A percentile compares a stretch with the other conserved stretches of the same genome.
These are phyloP conservation scores for Chlorociboria aeruginascens DNA, from an alignment of 495 filamentous ascomycete species.

Conservation along the genomic window DNA sequence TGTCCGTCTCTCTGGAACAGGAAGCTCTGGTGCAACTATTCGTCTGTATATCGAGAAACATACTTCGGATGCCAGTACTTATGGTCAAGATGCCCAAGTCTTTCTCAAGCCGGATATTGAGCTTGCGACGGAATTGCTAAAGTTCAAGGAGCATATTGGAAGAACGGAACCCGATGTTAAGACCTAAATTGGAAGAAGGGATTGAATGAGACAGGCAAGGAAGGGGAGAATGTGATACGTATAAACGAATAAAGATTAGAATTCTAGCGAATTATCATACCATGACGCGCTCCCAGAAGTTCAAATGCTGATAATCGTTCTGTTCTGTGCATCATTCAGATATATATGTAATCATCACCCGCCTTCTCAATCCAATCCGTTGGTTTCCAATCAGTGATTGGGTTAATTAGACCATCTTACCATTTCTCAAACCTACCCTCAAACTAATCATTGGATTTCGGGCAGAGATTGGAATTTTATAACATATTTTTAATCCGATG, in stretches of 20 bases:
- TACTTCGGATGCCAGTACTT: slow-evolving; percentile 58
- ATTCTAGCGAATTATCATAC: no score
- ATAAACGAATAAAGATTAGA: not conserved
- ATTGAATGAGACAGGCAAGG: not conserved
- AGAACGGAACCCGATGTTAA: slow-evolving; percentile 89
- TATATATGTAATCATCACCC: no score
- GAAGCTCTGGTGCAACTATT: slow-evolving; percentile 89
- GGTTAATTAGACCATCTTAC: no score
- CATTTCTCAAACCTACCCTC: no score
- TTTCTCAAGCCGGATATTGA: slow-evolving; percentile 84
- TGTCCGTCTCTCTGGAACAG: slow-evolving; percentile 86
- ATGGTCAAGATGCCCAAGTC: slow-evolving; percentile 72
- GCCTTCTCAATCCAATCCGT: no score
- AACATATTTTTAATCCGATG: no score
- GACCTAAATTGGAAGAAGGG: slow-evolving; percentile 43
- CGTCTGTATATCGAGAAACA: slow-evolving; percentile 95
- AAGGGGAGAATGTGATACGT: not conserved
- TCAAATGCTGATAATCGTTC: no score
- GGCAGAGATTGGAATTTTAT: no score
- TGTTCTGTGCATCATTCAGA: no score
- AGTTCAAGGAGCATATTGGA: slow-evolving; percentile 82
- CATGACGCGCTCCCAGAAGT: no score
- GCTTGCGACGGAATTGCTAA: slow-evolving; percentile 69
- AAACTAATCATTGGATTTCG: no score
- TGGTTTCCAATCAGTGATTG: no score